phyloP scores from a whole-genome alignment of 106 monocot genomes.

The Dendrobium officinale region DNA sequence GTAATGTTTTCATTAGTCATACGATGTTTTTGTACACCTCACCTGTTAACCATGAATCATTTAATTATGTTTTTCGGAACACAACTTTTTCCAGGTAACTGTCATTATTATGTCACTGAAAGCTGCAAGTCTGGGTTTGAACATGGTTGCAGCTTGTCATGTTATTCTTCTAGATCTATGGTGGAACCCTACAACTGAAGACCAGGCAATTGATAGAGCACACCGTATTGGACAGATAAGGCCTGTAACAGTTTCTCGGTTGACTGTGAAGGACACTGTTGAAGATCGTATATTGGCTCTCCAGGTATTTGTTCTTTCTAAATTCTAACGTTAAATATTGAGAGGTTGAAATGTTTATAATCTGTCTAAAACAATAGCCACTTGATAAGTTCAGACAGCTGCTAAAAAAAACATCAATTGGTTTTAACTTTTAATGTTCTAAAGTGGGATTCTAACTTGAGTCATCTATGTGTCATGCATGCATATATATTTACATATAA shows the following conservation, averaged over 20 bases:
- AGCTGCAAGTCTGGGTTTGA: conserved; percentile 92
- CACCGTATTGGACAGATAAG: conserved; percentile 94
- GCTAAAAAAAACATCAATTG: too few relatives aligned
- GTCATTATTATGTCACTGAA: conserved; percentile 97
- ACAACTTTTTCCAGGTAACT: conserved; percentile 41
- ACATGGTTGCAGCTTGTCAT: conserved; percentile 92
- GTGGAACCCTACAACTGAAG: conserved; percentile 99
- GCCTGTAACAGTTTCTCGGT: conserved; percentile 81
- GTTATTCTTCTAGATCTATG: conserved; percentile 85
- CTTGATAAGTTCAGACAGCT: too few relatives aligned
- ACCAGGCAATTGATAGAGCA: conserved; percentile 95
- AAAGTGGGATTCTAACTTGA: too few relatives aligned
- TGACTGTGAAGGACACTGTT: conserved; percentile 73
- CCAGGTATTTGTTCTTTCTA: conserved; percentile 41
- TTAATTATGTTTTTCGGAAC: not conserved
- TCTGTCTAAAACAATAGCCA: too few relatives aligned
- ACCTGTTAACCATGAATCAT: not conserved
- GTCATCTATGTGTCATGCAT: too few relatives aligned
- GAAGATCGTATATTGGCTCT: conserved; percentile 87
- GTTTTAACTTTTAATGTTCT: too few relatives aligned
- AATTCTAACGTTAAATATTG: too few relatives aligned
- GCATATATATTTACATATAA: too few relatives aligned
- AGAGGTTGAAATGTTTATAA: too few relatives aligned
- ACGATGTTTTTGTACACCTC: not conserved
- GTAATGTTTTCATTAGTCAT: not conserved